Evolutionary conservation across 140 eudicot species (phyloP).

Genomic region (Flaveria floridana): DNA sequence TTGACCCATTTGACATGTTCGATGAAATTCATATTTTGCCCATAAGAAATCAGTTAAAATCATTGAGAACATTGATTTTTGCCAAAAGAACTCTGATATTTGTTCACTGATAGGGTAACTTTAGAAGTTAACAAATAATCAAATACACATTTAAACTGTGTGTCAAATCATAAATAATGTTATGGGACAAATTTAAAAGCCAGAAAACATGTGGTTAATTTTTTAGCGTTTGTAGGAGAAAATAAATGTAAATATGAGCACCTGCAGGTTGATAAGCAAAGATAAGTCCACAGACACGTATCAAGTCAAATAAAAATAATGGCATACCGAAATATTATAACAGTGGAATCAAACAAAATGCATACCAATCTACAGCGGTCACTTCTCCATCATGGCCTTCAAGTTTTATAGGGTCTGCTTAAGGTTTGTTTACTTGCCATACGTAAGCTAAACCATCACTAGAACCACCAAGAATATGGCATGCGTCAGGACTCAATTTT

Average conservation of each 20-base stretch:
- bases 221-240: neutral
- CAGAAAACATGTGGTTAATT: too few relatives aligned
- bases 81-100: too few relatives aligned
- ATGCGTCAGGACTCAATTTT: slow-evolving; percentile 85
- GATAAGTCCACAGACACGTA: slow-evolving; percentile 9
- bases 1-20: neutral
- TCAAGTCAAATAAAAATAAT: neutral
- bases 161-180: too few relatives aligned
- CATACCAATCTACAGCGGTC: slow-evolving; percentile 80
- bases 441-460: slow-evolving; percentile 85
- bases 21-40: neutral
- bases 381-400: slow-evolving; percentile 80
- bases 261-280: slow-evolving; percentile 43
- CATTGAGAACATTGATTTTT: neutral
- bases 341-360: neutral
- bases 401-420: slow-evolving; percentile 52
- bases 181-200: too few relatives aligned
- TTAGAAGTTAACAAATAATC: too few relatives aligned
- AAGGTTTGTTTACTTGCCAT: slow-evolving; percentile 86
- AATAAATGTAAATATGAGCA: slow-evolving; percentile 32
- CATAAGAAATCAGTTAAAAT: neutral
- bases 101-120: too few relatives aligned
- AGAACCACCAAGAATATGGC: slow-evolving; percentile 85
- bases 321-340: neutral
- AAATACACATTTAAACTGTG: too few relatives aligned